Evolutionary conservation across 306 rosid genomes (phyloP), one percentile per base, ranked within the genome.

Genomic region (Quercus glauca): DNA sequence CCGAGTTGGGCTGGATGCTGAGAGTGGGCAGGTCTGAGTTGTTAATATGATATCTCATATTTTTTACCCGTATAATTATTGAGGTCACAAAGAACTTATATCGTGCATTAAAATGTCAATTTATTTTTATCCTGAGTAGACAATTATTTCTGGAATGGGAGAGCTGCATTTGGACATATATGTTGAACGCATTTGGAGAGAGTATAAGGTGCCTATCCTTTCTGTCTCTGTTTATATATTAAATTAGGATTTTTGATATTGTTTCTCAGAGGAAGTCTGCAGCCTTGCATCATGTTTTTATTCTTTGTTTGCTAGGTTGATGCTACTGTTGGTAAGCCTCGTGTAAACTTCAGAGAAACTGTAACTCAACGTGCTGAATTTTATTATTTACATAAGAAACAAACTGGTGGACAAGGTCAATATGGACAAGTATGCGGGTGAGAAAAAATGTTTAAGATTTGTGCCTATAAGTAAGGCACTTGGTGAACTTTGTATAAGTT

Each of bases 61-160:
- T 45, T 58, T 37, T 31, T 13, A 52, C 4, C 53, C 7, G 45
- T 77, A 56, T 21, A 28, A 55, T 80, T 51, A 15, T 45, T 63
- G 1, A 49, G 25, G 59, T 76, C 74, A 73, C 82, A 78, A 58
- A 69, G 41, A 43, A 52, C 23, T 37, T 31, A 61, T 25, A 31
- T 74, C 41, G 12, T 84, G 69, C 80, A 25, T 71, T 74, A 37
- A 31, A 56, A 15, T 82, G 81, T 31, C 64, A 69, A 58, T 77
- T 31, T 29, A 79, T 52, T 73, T 45, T 63, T 57, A 41, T 71
- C 78, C 79, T 83, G 60, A 75, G 45, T 77, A 95, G 99, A 95
- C 99, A 19, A 95, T 95, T 83, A 95, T 95, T 79, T 95, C 99
- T 41, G 98, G 98, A 80, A 95, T 95, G 99, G 99, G 99, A 74